Evolutionary conservation across 495 filamentous ascomycete genomes (phyloP).

Genomic region (Entonaema liquescens): DNA sequence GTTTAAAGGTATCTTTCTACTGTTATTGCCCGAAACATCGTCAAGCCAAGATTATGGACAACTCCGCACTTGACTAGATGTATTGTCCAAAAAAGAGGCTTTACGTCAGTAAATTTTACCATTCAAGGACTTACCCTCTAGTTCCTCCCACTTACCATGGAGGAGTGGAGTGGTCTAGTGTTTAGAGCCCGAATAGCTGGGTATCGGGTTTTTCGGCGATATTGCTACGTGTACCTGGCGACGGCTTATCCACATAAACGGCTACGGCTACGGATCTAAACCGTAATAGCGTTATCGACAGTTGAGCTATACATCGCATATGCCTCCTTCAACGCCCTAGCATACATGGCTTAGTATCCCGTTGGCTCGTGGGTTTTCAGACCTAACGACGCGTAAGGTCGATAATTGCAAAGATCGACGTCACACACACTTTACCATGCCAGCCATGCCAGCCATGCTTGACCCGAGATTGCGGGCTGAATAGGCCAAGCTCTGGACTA

Average conservation of each 20-base stretch:
- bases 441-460: too few relatives aligned
- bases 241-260: constrained; percentile 15
- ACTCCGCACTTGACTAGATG: constrained; percentile 9
- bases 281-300: constrained; percentile 17
- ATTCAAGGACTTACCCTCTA: constrained; percentile 10
- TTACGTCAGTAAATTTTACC: constrained; percentile 23
- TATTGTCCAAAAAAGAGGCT: background rate
- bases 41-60: constrained; percentile 1
- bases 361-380: constrained; percentile 17
- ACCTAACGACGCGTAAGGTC: constrained; percentile 16
- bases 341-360: background rate
- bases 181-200: constrained; percentile 10
- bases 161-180: constrained; percentile 12
- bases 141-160: constrained; percentile 12
- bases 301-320: constrained; percentile 5
- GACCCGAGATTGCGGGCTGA: constrained; percentile 38
- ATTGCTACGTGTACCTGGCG: constrained; percentile 3
- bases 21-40: constrained; percentile 17
- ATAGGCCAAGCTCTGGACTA: constrained; percentile 27
- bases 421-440: constrained; percentile 12
- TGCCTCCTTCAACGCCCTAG: background rate
- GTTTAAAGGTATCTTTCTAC: background rate
- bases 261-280: constrained; percentile 28
- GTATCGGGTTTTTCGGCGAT: constrained; percentile 23
- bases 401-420: constrained; percentile 33